phyloP scores from a whole-genome alignment of 768 basidiomycete genomes.

The Agrocybe praecox region DNA sequence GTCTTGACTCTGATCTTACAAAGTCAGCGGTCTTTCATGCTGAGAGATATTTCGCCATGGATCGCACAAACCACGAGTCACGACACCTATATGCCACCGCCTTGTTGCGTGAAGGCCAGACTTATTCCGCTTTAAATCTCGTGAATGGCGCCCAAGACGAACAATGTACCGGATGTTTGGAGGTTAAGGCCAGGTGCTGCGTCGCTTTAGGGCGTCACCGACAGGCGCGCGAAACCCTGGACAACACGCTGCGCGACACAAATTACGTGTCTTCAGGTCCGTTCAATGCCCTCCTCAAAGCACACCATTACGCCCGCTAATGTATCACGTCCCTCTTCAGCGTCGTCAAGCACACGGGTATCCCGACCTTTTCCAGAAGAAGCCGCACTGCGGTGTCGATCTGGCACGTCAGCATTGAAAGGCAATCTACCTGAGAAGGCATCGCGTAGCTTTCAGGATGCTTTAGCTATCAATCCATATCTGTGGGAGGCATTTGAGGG shows the following conservation, averaged over 20 bases:
- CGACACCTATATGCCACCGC: constrained; percentile 84
- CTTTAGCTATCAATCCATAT: constrained; percentile 73
- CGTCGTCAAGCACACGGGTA: constrained; percentile 53
- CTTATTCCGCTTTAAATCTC: constrained; percentile 73
- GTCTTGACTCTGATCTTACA: constrained; percentile 78
- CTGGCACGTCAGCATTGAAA: constrained; percentile 76
- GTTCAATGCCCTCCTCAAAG: constrained; percentile 27
- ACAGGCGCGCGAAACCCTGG: constrained; percentile 74
- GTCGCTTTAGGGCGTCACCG: constrained; percentile 71
- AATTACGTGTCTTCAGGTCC: constrained; percentile 59
- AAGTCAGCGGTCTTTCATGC: constrained; percentile 88
- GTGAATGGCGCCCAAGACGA: constrained; percentile 64
- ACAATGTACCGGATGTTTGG: constrained; percentile 73
- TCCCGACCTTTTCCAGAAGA: constrained; percentile 70
- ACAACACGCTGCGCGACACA: constrained; percentile 57
- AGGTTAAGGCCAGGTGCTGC: constrained; percentile 80
- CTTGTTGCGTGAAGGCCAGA: constrained; percentile 69
- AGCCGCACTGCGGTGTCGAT: constrained; percentile 73
- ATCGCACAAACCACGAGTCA: constrained; percentile 74
- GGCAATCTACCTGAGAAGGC: constrained; percentile 81
- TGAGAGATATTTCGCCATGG: constrained; percentile 78
- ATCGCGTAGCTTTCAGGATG: constrained; percentile 67
- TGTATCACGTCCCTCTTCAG: constrained; percentile 32
- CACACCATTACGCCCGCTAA: constrained; percentile 7
- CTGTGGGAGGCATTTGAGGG: constrained; percentile 95